Base-by-base conservation (phyloP, 805 yeast genomes). In the Tetrapisispora taiwanensis region DNA sequence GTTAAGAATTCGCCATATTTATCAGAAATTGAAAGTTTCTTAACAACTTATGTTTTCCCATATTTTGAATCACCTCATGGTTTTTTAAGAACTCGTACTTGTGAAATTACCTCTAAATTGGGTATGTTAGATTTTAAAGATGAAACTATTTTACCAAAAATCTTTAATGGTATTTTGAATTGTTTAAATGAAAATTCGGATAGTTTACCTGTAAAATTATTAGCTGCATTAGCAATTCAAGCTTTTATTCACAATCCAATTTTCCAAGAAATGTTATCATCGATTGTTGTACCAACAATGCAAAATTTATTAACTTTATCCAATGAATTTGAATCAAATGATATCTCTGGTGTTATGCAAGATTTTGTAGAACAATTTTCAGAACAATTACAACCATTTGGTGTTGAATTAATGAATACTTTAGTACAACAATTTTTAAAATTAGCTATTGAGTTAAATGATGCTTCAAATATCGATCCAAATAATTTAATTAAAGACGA, bases 281-380 rank as follows among this genome's bases (percentile, higher is more conserved):
- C 73, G 3, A 77, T 81, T 37, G 83, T 90, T 45, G 74, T 89
- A 28, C 84, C 84, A 31, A 78, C 89, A 1, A 85, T 92, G 86
- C 85, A 87, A 49, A 79, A 75, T 51, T 68, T 92, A 46, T 69
- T 90, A 51, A 75, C 73, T 9, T 66, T 90, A 38, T 80, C 95
- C 4, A 81, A 85, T 56, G 79, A 80, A 46, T 78, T 89, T 51
- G 98, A 90, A 55, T 79, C 83, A 46, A 98, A 92, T 58, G 76
- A 88, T 1, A 74, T 92, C 26, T 78, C 95, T 19, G 84, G 82
- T 20, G 95, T 90, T 7, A 87, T 90, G 82, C 97, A 90, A 69
- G 96, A 89, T 55, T 82, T 92, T 59, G 97, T 90, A 27, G 96
- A 89, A 58, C 78, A 76, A 46, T 92, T 83, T 63, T 74, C 95